phyloP scores from a whole-genome alignment of 768 basidiomycete genomes.

The Hygrocybe punicea region DNA sequence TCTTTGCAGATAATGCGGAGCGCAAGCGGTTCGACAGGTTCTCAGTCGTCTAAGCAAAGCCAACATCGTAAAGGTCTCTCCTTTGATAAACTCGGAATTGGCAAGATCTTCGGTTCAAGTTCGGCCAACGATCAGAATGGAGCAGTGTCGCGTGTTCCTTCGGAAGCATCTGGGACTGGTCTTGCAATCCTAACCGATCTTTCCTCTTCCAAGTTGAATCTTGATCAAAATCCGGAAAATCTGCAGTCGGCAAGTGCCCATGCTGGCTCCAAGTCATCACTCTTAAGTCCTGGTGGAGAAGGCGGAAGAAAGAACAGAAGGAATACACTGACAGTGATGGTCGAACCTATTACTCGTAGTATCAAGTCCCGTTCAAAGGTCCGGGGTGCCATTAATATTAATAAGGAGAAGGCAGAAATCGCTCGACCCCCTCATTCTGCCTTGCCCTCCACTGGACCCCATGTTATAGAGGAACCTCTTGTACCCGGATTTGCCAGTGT shows the following conservation, averaged over 20 bases:
- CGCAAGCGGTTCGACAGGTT: conserved; percentile 5
- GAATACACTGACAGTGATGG: conserved; percentile 86
- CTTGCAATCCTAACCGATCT: background rate
- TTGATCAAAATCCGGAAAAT: background rate
- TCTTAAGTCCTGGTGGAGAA: conserved; percentile 28
- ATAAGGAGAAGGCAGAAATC: conserved; percentile 10
- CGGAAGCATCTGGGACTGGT: conserved; percentile 2
- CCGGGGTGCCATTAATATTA: conserved; percentile 34
- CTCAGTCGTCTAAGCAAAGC: conserved; percentile 20
- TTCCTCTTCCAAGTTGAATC: background rate
- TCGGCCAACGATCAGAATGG: conserved; percentile 29
- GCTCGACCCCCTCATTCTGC: conserved; percentile 14
- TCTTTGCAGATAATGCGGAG: conserved; percentile 13
- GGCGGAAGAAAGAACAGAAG: conserved; percentile 60
- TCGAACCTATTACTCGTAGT: conserved; percentile 66
- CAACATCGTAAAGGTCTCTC: conserved; percentile 63
- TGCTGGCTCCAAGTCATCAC: conserved; percentile 17
- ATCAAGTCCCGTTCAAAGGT: conserved; percentile 43
- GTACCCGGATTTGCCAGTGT: conserved; percentile 12
- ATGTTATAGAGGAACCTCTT: conserved; percentile 16
- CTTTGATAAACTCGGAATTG: conserved; percentile 74
- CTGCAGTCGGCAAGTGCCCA: conserved; percentile 14
- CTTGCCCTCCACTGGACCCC: conserved; percentile 8
- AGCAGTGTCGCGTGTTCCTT: conserved; percentile 3
- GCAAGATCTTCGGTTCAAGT: conserved; percentile 62